Evolutionary conservation across 768 basidiomycete genomes (phyloP).

Genomic region (Auriscalpium vulgare): DNA sequence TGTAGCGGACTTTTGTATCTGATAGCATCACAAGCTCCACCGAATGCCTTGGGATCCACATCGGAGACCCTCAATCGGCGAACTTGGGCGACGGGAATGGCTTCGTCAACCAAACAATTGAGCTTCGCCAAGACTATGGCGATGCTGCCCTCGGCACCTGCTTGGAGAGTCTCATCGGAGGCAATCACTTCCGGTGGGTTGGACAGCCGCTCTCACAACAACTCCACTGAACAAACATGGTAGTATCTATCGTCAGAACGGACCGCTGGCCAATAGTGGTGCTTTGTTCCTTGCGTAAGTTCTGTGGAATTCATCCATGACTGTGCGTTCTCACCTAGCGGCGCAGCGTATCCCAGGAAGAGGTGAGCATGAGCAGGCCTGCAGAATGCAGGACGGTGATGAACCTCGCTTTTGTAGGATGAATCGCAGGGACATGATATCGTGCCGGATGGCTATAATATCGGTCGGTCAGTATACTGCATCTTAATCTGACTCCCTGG

Average conservation of each 20-base stretch:
- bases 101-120: conserved; percentile 34
- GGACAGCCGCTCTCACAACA: not conserved
- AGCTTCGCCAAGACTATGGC: conserved; percentile 39
- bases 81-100: conserved; percentile 43
- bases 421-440: conserved; percentile 18
- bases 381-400: not conserved
- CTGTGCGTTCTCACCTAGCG: not conserved
- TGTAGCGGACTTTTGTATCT: not conserved
- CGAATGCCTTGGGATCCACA: conserved; percentile 25
- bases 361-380: not conserved
- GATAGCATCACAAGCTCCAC: conserved; percentile 6
- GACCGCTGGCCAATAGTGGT: conserved; percentile 22
- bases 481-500: too few species aligned
- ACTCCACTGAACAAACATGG: not conserved
- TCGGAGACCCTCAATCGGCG: conserved; percentile 30
- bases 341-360: conserved; percentile 20
- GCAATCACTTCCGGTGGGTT: conserved; percentile 11
- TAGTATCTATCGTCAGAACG: conserved; percentile 25
- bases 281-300: conserved; percentile 30
- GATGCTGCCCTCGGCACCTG: conserved; percentile 32
- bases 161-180: conserved; percentile 21
- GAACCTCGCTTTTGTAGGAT: not conserved
- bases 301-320: not conserved
- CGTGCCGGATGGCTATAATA: conserved; percentile 22
- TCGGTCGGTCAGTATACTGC: conserved; percentile 19